Conservation (phyloP, 2,329 filamentous ascomycete species). For the Paecilomyces dactylethromorphus region DNA sequence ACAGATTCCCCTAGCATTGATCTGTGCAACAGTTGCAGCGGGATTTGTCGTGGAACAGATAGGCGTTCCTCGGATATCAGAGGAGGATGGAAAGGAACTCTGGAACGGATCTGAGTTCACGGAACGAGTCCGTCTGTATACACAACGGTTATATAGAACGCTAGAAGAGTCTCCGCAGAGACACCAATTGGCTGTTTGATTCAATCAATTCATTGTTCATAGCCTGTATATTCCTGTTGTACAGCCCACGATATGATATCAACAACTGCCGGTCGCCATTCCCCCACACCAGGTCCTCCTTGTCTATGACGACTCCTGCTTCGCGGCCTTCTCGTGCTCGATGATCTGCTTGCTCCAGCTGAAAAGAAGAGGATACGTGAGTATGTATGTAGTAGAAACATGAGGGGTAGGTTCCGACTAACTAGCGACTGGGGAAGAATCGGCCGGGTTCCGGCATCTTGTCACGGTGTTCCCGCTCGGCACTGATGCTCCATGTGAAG, state of each 20-base stretch:
- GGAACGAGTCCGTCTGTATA: constrained; percentile 40
- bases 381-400: constrained; percentile 9
- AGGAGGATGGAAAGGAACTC: constrained; percentile 26
- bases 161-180: constrained; percentile 31
- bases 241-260: constrained; percentile 30
- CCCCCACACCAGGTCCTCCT: constrained; percentile 11
- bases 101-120: constrained; percentile 42
- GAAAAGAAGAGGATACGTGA: constrained; percentile 8
- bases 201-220: constrained; percentile 27
- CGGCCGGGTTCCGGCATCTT: constrained; percentile 69
- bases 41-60: constrained; percentile 94
- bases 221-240: constrained; percentile 30
- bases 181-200: constrained; percentile 23
- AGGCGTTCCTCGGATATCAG: constrained; percentile 58
- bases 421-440: constrained; percentile 83
- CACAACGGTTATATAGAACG: constrained; percentile 33
- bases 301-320: constrained; percentile 29
- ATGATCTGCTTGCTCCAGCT: constrained; percentile 68
- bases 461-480: constrained; percentile 64
- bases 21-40: constrained; percentile 75
- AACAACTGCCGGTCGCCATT: constrained; percentile 18
- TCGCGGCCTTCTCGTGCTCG: constrained; percentile 56
- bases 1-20: constrained; percentile 58
- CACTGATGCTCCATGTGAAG: constrained; percentile 64
- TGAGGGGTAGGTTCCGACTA: constrained; percentile 33